A percentile compares a stretch with the other conserved stretches of the same genome.
These are phyloP conservation scores for Saxophila tyrrhenica DNA, from an alignment of 495 filamentous ascomycete genomes.

Conservation along the genomic window DNA sequence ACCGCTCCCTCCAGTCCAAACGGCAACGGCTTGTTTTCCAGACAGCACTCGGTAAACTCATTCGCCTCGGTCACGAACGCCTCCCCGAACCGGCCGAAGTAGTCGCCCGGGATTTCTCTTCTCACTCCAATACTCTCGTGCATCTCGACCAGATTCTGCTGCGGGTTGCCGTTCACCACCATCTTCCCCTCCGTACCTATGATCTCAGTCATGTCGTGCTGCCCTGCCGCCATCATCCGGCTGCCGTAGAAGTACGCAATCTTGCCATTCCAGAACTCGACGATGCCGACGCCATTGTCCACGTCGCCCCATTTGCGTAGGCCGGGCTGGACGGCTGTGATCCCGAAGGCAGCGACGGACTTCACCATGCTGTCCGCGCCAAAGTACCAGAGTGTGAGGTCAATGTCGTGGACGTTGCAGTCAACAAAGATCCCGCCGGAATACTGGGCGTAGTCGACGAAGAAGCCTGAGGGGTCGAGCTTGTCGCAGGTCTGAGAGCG, in stretches of 20 bases:
- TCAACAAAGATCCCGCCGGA: slow-evolving; percentile 40
- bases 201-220: slow-evolving; percentile 53
- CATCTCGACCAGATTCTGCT: slow-evolving; percentile 41
- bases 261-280: slow-evolving; percentile 51
- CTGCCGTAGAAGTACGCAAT: slow-evolving; percentile 50
- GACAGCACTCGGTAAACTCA: slow-evolving; percentile 44
- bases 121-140: slow-evolving; percentile 39
- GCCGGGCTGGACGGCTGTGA: slow-evolving; percentile 50
- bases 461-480: slow-evolving; percentile 35
- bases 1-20: slow-evolving; percentile 45
- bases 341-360: slow-evolving; percentile 41
- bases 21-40: slow-evolving; percentile 43
- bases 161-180: slow-evolving; percentile 44
- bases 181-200: slow-evolving; percentile 53
- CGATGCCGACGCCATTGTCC: slow-evolving; percentile 52
- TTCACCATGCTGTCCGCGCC: slow-evolving; percentile 30
- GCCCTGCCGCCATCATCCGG: slow-evolving; percentile 54
- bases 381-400: slow-evolving; percentile 37
- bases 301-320: slow-evolving; percentile 46
- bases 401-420: slow-evolving; percentile 40
- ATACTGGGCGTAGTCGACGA: slow-evolving; percentile 34
- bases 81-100: slow-evolving; percentile 50
- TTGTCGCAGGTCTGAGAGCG: slow-evolving; percentile 39
- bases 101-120: slow-evolving; percentile 45
- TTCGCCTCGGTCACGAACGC: slow-evolving; percentile 54